A percentile compares a stretch with the other conserved stretches of the same genome.
These are phyloP conservation scores for Penicillium rolfsii DNA, from an alignment of 2,329 filamentous ascomycete genomes.

Conservation along the genomic window DNA sequence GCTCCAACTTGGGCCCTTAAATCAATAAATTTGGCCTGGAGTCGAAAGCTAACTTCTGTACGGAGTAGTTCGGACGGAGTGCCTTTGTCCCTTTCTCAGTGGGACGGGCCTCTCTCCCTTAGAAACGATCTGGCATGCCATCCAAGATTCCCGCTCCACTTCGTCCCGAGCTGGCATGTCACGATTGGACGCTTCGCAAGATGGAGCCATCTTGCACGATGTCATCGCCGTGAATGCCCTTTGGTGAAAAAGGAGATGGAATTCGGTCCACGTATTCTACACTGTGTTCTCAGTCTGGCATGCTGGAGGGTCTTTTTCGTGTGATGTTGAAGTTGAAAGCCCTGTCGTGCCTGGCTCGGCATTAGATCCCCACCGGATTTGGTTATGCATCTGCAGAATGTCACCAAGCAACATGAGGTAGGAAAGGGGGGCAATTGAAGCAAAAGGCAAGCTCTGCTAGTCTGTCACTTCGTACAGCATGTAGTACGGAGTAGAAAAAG, in stretches of 20 bases:
- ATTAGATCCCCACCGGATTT: not conserved
- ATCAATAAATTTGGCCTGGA: not conserved
- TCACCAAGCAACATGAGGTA: not conserved
- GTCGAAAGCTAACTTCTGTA: not conserved
- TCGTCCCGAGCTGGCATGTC: not conserved
- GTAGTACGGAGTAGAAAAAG: too few species aligned
- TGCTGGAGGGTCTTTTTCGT: not conserved
- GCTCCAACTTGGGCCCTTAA: conserved; percentile 3
- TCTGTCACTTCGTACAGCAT: not conserved
- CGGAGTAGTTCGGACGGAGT: not conserved
- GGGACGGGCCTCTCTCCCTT: conserved; percentile 6
- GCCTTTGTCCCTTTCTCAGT: not conserved
- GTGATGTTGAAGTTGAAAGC: not conserved
- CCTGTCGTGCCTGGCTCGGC: not conserved
- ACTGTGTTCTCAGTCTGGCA: not conserved
- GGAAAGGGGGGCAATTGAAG: not conserved
- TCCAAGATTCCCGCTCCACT: conserved; percentile 20
- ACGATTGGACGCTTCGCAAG: not conserved
- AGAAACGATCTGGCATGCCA: conserved; percentile 18
- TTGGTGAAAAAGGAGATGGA: not conserved
- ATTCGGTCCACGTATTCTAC: not conserved
- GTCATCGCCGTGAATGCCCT: not conserved
- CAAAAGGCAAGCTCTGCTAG: not conserved
- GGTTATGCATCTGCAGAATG: not conserved
- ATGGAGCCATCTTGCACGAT: not conserved